Base-by-base conservation (phyloP, 768 basidiomycete species). In the Pleurotus platypus region DNA sequence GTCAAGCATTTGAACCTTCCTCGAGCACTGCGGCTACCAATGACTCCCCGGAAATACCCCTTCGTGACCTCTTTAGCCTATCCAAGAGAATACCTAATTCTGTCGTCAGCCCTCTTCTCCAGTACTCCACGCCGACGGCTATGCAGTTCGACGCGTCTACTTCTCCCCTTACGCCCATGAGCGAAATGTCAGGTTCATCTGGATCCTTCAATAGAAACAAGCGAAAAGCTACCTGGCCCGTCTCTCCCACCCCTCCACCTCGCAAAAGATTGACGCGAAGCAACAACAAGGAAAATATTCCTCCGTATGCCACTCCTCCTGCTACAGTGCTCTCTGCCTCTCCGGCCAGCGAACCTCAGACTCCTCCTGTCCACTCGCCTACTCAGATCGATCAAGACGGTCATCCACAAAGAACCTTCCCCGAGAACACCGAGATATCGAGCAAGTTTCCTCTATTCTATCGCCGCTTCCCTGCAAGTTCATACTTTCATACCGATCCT, bases 381-480 rank as follows among this genome's bases (percentile, higher is more conserved):
- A 38, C 45, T 37, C 54, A 8, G 11, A 37, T 24, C n/a, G 39
- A 22, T 12, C 54, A 8, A 18, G 37, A 24, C 3, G 20, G 6
- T 5, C 70, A 69, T 62, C 68, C 73, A 8, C 72, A 62, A 16
- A 81, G 90, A 55, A 76, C 73, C 6, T 78, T 91, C 54, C 85
- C 86, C 2, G 58, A 71, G 6, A 46, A 67, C 45, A 62, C 89
- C 53, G 71, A 78, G 42, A 72, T 79, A 48, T 74, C 80, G 20
- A 58, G 72, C 1, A 69, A 72, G 27, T 90, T 85, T 63, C 70
- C 84, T 40, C 77, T 85, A 16, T 80, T 89, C 60, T 92, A 92
- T 67, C 72, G 86, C 56, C 81, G 83, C 6, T 92, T 89, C 65
- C 86, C 88, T 4, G 75, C 78, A 55, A 86, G 84, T 61, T 79